Evolutionary conservation across 169 alveolate genomes (phyloP).

Genomic region (Plasmodium yoelii): DNA sequence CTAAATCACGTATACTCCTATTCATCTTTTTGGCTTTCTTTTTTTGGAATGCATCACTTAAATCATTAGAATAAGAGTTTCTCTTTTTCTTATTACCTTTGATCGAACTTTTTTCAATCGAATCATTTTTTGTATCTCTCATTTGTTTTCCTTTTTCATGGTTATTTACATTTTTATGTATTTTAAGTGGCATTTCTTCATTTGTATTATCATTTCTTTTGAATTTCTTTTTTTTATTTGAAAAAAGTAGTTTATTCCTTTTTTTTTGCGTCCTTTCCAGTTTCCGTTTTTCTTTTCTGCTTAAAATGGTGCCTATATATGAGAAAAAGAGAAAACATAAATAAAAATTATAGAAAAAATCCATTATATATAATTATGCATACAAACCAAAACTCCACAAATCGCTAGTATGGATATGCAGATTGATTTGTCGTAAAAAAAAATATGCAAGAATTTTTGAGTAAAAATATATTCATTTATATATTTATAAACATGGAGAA

Average conservation of each 20-base stretch:
- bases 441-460: too few relatives aligned
- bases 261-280: constrained; percentile 75
- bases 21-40: background rate
- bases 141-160: constrained; percentile 4
- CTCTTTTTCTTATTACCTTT: constrained; percentile 9
- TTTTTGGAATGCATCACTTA: constrained; percentile 23
- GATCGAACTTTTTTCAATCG: background rate
- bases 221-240: constrained; percentile 36
- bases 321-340: constrained; percentile 15
- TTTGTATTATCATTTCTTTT: constrained; percentile 6
- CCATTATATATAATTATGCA: too few relatives aligned
- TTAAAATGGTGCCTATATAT: constrained; percentile 59
- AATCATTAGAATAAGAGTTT: constrained; percentile 5
- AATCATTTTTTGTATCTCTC: background rate
- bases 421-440: too few relatives aligned
- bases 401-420: too few relatives aligned
- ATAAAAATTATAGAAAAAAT: background rate
- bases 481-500: too few relatives aligned
- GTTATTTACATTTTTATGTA: background rate
- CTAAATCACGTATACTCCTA: constrained; percentile 27
- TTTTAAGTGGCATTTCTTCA: constrained; percentile 1
- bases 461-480: too few relatives aligned
- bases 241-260: constrained; percentile 78
- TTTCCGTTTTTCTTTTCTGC: constrained; percentile 80
- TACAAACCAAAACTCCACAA: too few relatives aligned